These are phyloP conservation scores for Rubroshorea leprosula DNA, from an alignment of 345 rosid genomes.

Conservation along the genomic window DNA sequence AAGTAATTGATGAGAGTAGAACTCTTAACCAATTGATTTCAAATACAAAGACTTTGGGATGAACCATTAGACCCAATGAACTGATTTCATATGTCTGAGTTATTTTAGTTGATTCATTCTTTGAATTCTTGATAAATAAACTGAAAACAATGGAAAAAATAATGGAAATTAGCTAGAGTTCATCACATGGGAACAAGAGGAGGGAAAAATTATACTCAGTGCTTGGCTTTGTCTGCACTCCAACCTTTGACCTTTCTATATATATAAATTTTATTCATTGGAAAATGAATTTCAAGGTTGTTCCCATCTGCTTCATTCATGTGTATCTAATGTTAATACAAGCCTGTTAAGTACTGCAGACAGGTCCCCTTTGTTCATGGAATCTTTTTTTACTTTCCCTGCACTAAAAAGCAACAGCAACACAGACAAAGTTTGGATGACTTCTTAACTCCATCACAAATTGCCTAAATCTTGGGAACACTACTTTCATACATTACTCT, in stretches of 20 bases:
- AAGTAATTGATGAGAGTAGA: no score
- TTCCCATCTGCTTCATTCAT: slow-evolving; percentile 11
- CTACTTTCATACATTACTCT: no score
- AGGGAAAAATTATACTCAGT: slow-evolving; percentile 13
- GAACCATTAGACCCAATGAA: no score
- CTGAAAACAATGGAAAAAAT: neutral
- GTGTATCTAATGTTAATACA: neutral
- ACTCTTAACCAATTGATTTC: no score
- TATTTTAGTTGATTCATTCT: no score
- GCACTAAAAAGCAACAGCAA: slow-evolving; percentile 16
- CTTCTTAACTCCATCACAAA: neutral
- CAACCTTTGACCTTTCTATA: slow-evolving; percentile 18
- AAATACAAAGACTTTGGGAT: no score
- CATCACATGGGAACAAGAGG: slow-evolving; percentile 20
- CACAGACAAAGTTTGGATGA: neutral
- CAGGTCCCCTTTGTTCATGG: slow-evolving; percentile 6
- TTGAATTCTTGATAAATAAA: no score
- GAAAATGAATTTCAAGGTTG: slow-evolving; percentile 23
- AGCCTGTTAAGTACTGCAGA: neutral
- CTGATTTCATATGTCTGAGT: no score
- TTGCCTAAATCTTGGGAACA: neutral
- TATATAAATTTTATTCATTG: slow-evolving; percentile 12
- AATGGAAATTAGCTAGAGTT: neutral
- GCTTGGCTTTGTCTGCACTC: slow-evolving; percentile 1
- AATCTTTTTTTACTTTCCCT: slow-evolving; percentile 15